These are phyloP conservation scores for Fusarium incarnatum DNA, from an alignment of 2,329 filamentous ascomycete species.

Conservation along the genomic window DNA sequence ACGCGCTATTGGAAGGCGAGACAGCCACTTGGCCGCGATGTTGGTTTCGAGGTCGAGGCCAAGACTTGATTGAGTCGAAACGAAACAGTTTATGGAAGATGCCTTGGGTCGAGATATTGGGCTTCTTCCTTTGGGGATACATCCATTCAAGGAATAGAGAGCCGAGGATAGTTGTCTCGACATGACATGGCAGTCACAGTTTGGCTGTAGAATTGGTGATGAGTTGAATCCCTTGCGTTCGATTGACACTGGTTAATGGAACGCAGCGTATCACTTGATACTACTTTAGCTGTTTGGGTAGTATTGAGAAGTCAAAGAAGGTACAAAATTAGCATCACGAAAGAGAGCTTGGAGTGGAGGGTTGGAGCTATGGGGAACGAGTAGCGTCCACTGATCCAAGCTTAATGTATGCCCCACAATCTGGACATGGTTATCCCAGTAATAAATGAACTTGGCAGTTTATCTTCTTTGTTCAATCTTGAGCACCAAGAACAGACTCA, in stretches of 20 bases:
- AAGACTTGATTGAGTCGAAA: constrained; percentile 22
- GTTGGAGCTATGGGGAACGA: neutral
- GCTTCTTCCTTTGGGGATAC: neutral
- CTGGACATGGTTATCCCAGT: constrained; percentile 2
- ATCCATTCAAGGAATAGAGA: neutral
- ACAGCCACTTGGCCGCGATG: constrained; percentile 41
- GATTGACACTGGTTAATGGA: neutral
- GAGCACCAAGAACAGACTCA: constrained; percentile 5
- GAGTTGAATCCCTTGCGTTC: neutral
- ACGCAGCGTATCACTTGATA: neutral
- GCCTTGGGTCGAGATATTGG: constrained; percentile 17
- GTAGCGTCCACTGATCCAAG: constrained; percentile 15
- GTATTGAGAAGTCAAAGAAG: neutral
- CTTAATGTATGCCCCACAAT: neutral
- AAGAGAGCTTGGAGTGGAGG: neutral
- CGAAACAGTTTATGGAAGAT: constrained; percentile 4
- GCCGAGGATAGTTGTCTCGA: neutral
- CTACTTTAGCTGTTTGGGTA: neutral
- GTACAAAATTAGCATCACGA: neutral
- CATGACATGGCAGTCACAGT: neutral
- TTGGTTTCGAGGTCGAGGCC: constrained; percentile 3
- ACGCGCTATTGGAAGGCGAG: constrained; percentile 39
- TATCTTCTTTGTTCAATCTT: constrained; percentile 19
- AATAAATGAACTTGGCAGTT: constrained; percentile 5
- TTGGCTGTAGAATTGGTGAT: neutral